Base-by-base conservation (phyloP, 768 basidiomycete genomes). In the Xerocomus spinulosus region DNA sequence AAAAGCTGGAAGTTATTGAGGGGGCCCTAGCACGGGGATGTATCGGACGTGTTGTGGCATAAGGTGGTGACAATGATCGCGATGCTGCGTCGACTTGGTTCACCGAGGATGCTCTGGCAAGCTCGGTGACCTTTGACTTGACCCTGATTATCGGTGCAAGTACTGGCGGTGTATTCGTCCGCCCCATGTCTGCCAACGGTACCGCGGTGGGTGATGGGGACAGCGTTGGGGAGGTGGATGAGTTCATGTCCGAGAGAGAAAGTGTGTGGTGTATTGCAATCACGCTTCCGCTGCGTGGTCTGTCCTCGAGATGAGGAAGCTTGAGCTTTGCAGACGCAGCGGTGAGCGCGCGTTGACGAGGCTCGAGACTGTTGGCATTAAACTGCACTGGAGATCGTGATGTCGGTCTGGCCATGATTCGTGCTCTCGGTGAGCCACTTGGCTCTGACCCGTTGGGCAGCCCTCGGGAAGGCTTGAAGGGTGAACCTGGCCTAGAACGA, bases 81-180 rank as follows among this genome's bases (percentile, higher is more conserved):
- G 77, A 78, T 3, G 72, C 62, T 0, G 70, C 65, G n/a, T 59
- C 59, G 15, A 25, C 53, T 6, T 36, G 28, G 26, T n/a, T 54
- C 5, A 46, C 50, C 38, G 55, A 29, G 53, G 48, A 43, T 43
- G 57, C 23, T 58, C 67, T 79, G 18, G 72, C 76, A 36, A 80
- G 52, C 30, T 68, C 63, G 0, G 83, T 76, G 21, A 87, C 72
- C 58, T 80, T 87, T 17, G 85, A 78, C 64, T 77, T 85, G 52
- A 88, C 75, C 58, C 70, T 73, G 52, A 66, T 42, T n/a, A n/a
- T n/a, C n/a, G 62, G 58, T 21, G 61, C 56, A 10, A 54, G 44
- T 8, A 47, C 33, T 7, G 53, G 62, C 2, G 61, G 55, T 2
- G 53, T 42, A 2, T 51, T 45, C 51, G 56, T 42, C n/a, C 53